Base-by-base conservation (phyloP, 192 early-diverging fungal species). In the Coemansia reversa region DNA sequence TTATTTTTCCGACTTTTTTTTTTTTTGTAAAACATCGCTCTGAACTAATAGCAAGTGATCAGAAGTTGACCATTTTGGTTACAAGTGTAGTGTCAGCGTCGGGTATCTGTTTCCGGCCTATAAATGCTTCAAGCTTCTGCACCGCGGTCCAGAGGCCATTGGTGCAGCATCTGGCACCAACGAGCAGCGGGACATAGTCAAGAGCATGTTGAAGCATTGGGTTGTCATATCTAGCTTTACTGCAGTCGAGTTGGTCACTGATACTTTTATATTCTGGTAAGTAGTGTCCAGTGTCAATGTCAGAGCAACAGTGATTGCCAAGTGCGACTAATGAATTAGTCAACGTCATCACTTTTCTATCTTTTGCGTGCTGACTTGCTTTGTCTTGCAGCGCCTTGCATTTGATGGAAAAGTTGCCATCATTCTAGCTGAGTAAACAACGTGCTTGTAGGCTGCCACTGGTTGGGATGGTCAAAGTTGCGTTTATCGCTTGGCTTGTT, bases 251-350 rank as follows among this genome's bases (percentile, higher is more conserved):
- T 51, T 83, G 19, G 70, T 80, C 27, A 51, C 70, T 23, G 82
- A 83, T 65, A 76, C 71, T 51, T 80, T 83, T 62, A 62, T 83
- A 16, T 83, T 83, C 61, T 83, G 82, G 82, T 76, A 81, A 66
- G 78, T 47, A 64, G 39, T 33, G 9, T 4, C 19, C 5, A 4
- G 9, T 22, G 49, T 18, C 60, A 22, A 23, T 22, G 19, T 4
- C 62, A 45, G 5, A 7, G 56, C 49, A 32, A 49, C 20, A 24
- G 7, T 22, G 12, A 22, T 54, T 19, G 24, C 19, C 52, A 54
- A 27, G n/a, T 47, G 39, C n/a, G 19, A 60, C 60, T 51, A 62
- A 51, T 22, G 27, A 51, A 27, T 49, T 35, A 24, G 42, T 11
- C 55, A 58, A 12, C 39, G 60, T 51, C 18, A 18, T 48, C 22